Evolutionary conservation across 192 early-diverging fungal species (phyloP), one percentile per base, ranked within the genome.

Genomic region (Backusella tuberculispora): DNA sequence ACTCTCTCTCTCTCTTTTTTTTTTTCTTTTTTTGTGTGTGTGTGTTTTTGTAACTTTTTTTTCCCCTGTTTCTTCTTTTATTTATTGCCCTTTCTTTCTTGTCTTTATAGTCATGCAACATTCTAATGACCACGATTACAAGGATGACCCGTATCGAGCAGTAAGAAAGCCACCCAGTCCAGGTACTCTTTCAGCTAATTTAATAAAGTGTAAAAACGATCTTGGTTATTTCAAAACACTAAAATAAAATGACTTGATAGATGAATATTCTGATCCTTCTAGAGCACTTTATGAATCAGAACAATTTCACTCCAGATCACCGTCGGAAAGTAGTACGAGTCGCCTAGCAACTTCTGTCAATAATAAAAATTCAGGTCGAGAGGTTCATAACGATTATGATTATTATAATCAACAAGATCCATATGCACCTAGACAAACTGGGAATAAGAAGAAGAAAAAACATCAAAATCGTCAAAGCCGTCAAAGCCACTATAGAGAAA

Each of bases 251-350:
- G 29, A 13, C 6, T 37, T 56, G 13, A 72, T 60, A 74, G 60
- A 60, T 66, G 44, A 63, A 15, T 65, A 42, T 13, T 66, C 53
- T 15, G 34, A 66, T 66, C 64, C 64, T 5, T 66, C 64, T 7
- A 69, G 68, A 69, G 43, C 9, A 21, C 2, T 67, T 10, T 67
- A 73, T 38, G 64, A 66, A 21, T 68, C 45, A 42, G 76, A 78
- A 4, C 42, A 41, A 47, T 38, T 46, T 50, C 71, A 78, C 21
- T 78, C 76, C 7, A 66, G 76, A 44, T 56, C 71, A 44, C 65
- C 71, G 14, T 78, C 76, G 13, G 76, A 78, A 66, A 73, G 71
- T 14, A 78, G 76, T 29, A 78, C 76, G 12, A 73, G 60, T 26
- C 41, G 40, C 4, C 46, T 78, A 13, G 48, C 76, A 13, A 66